Evolutionary conservation across 169 alveolate genomes (phyloP), one percentile per base, ranked within the genome.

Genomic region (Plasmodium inui): DNA sequence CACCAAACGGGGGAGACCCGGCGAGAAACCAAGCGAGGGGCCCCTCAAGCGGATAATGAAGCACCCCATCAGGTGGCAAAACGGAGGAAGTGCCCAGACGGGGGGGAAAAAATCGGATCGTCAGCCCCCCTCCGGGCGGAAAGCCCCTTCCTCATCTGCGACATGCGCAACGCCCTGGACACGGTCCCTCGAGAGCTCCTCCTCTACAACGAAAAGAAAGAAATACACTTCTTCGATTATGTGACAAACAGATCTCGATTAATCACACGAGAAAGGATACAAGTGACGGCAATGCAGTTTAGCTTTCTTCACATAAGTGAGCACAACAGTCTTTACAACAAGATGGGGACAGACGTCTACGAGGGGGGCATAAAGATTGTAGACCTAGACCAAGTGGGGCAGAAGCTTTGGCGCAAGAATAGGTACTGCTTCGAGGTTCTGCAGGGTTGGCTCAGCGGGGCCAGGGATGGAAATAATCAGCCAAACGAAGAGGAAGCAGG

Each of bases 151-250:
- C 10, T 67, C 53, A n/a, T 30, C 73, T 39, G 28, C 72, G 22
- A 50, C 61, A 12, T 50, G 0, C 5, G 61, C 1, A 50, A 50
- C 61, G 61, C 61, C 9, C 8, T 50, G 22, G 61, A 50, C 61
- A 50, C 22, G 26, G 61, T 26, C 61, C 61, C 61, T 17, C 61
- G 26, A 50, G 12, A 78, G 7, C 83, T 89, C 32, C 30, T 79
- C 73, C 82, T 53, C 39, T 89, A 79, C 50, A 89, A 89, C 26
- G 94, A 89, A 5, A 89, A 89, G 73, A 89, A 89, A 41, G 94
- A 89, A 89, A 89, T 89, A 79, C 90, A 72, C 50, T 34, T 89
- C 32, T 89, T 79, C 39, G 79, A 89, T 39, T 57, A 67, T 17
- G 76, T 79, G 61, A 78, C 80, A 37, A 89, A 89, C n/a, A 79